A percentile compares a stretch with the other conserved stretches of the same genome.
Conservation (phyloP, 192 early-diverging fungal genomes). For the Coemansia sp. region DNA sequence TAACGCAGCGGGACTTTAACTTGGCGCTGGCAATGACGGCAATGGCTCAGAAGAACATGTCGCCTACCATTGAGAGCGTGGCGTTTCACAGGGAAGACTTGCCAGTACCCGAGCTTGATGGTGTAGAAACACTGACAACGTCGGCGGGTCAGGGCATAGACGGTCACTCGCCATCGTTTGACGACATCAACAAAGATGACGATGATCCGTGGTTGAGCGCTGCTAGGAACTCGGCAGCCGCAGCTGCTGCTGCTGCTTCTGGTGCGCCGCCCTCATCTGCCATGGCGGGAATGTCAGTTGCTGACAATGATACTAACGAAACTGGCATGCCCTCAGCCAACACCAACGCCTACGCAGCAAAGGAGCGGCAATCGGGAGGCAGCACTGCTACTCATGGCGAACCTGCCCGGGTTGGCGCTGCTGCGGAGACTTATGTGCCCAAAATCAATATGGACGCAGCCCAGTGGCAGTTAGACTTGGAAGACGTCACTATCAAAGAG, state of each 20-base stretch:
- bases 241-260: neutral
- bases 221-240: conserved; percentile 14
- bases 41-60: conserved; percentile 81
- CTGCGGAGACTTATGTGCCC: conserved; percentile 21
- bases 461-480: conserved; percentile 59
- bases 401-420: neutral
- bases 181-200: conserved; percentile 21
- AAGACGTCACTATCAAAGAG: conserved; percentile 55
- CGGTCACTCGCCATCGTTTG: conserved; percentile 22
- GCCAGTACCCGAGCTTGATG: conserved; percentile 63
- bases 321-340: conserved; percentile 28
- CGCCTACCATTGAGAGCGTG: conserved; percentile 69
- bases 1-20: conserved; percentile 68
- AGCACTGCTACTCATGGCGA: neutral
- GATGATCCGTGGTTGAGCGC: conserved; percentile 65
- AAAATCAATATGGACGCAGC: conserved; percentile 45
- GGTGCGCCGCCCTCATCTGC: conserved; percentile 22
- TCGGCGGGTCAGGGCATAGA: neutral
- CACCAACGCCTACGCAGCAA: conserved; percentile 25
- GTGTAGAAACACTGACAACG: conserved; percentile 57
- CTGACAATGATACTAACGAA: neutral
- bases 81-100: conserved; percentile 67
- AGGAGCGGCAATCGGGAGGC: conserved; percentile 38
- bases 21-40: conserved; percentile 70
- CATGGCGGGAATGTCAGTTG: conserved; percentile 28